Evolutionary conservation across 2,329 filamentous ascomycete species (phyloP).

Genomic region (Cladosporium cucumerinum): DNA sequence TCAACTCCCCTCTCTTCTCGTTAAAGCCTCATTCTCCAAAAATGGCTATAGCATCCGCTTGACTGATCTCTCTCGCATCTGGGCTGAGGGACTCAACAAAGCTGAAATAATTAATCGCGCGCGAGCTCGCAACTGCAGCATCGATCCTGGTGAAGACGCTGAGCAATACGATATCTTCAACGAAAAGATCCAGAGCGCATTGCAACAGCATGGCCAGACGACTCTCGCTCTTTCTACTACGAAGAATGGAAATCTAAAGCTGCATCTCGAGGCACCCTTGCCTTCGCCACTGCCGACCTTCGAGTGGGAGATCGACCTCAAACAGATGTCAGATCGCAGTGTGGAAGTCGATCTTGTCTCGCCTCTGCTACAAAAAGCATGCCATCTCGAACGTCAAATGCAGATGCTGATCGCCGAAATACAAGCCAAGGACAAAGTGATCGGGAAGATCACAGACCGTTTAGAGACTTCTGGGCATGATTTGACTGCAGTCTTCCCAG

Average conservation of each 20-base stretch:
- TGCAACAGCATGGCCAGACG: slow-evolving; percentile 40
- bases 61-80: slow-evolving; percentile 71
- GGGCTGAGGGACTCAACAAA: slow-evolving; percentile 63
- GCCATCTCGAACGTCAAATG: slow-evolving; percentile 47
- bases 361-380: slow-evolving; percentile 51
- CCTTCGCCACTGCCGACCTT: slow-evolving; percentile 62
- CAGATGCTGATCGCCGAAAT: slow-evolving; percentile 49
- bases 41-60: slow-evolving; percentile 63
- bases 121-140: slow-evolving; percentile 61
- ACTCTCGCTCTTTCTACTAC: slow-evolving; percentile 31
- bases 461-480: slow-evolving; percentile 56
- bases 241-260: slow-evolving; percentile 34
- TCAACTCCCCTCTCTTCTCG: slow-evolving; percentile 56
- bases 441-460: slow-evolving; percentile 57
- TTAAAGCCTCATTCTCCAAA: slow-evolving; percentile 56
- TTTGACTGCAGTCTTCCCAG: slow-evolving; percentile 56
- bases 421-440: slow-evolving; percentile 57
- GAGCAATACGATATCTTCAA: slow-evolving; percentile 67
- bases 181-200: slow-evolving; percentile 55
- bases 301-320: slow-evolving; percentile 62
- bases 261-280: slow-evolving; percentile 59
- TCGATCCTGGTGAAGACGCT: slow-evolving; percentile 67
- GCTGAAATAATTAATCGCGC: slow-evolving; percentile 62
- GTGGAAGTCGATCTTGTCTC: slow-evolving; percentile 51
- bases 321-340: slow-evolving; percentile 37